These are phyloP conservation scores for Paraleonurus japonicus DNA, from an alignment of 257 asterid genomes.

Conservation along the genomic window DNA sequence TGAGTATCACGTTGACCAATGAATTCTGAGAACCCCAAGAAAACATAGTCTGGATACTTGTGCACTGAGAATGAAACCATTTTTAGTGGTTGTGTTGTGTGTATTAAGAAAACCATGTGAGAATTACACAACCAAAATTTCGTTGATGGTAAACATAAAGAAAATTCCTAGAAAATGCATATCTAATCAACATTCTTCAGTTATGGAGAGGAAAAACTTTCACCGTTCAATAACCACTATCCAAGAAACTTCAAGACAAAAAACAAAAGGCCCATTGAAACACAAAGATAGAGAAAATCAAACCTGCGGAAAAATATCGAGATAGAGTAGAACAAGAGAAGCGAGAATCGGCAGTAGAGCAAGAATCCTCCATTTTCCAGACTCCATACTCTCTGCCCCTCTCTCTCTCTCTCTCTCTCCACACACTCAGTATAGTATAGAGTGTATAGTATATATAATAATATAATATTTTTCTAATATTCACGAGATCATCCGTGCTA, in stretches of 20 bases:
- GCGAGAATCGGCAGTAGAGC: constrained; percentile 72
- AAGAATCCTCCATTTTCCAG: constrained; percentile 48
- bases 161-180: constrained; percentile 4
- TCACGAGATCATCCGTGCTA: not conserved
- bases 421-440: too few species aligned
- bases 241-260: not conserved
- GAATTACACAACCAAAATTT: not conserved
- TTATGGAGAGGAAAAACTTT: not conserved
- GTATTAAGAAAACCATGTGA: not conserved
- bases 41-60: not conserved
- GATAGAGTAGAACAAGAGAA: constrained; percentile 51
- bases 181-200: not conserved
- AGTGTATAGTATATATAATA: too few species aligned
- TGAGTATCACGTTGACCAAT: too few species aligned
- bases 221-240: not conserved
- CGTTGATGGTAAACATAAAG: not conserved
- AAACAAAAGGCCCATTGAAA: not conserved
- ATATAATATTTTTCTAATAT: not conserved
- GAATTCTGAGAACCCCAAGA: not conserved
- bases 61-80: not conserved
- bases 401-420: constrained; percentile 18
- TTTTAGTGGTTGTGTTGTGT: too few species aligned
- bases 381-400: constrained; percentile 48
- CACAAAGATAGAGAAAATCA: constrained; percentile 8
- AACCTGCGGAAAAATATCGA: constrained; percentile 67